phyloP scores from a whole-genome alignment of 225 moss, liverwort and hornwort genomes.

The Thuidium tamariscinum region DNA sequence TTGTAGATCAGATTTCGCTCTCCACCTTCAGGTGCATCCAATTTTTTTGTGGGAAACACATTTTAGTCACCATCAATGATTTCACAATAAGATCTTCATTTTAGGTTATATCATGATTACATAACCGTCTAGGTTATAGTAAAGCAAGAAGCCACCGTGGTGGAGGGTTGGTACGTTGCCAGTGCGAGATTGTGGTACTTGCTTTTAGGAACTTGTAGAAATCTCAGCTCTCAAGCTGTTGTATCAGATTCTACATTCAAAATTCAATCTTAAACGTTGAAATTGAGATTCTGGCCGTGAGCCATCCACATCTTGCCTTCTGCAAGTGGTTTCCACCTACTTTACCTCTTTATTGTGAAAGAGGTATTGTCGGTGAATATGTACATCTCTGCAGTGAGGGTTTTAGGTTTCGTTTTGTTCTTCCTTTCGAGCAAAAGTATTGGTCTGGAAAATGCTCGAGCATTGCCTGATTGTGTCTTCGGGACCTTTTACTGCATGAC shows the following conservation, averaged over 20 bases:
- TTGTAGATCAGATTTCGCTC: constrained; percentile 21
- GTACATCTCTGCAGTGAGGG: background rate
- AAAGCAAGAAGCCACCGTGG: background rate
- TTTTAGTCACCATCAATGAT: constrained; percentile 2
- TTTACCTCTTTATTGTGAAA: background rate
- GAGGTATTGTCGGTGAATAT: background rate
- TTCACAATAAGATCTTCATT: background rate
- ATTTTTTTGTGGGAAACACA: constrained; percentile 17
- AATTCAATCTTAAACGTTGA: background rate
- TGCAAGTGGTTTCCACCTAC: background rate
- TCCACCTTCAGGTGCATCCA: constrained; percentile 18
- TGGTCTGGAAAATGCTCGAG: constrained; percentile 41
- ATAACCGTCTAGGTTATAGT: background rate
- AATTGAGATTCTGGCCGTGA: background rate
- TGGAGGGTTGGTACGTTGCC: background rate
- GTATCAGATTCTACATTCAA: background rate
- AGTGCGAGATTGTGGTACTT: background rate
- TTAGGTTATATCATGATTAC: background rate
- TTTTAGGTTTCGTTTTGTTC: background rate
- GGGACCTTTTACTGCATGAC: constrained; percentile 63
- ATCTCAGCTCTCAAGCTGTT: background rate
- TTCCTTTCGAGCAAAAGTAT: background rate
- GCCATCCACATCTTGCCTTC: background rate
- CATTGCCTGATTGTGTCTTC: constrained; percentile 68
- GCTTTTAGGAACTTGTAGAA: background rate